phyloP scores from a whole-genome alignment of 257 asterid genomes.

The Fraxinus cuspidata region DNA sequence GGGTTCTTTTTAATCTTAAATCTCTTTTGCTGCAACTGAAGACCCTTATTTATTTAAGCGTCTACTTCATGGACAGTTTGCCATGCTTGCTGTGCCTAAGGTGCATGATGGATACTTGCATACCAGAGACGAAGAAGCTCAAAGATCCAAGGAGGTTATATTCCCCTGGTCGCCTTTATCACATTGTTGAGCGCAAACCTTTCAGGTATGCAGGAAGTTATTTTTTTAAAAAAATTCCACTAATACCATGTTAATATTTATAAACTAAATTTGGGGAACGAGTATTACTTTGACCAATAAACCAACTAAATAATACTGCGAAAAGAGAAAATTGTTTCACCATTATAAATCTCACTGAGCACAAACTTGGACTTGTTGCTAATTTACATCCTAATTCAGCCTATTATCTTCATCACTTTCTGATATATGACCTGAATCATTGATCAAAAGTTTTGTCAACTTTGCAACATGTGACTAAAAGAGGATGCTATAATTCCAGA shows the following conservation, averaged over 20 bases:
- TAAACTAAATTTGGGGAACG: background rate
- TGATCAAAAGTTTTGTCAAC: background rate
- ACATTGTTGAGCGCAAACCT: slow-evolving; percentile 82
- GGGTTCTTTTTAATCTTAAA: slow-evolving; percentile 2
- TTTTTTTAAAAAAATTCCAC: background rate
- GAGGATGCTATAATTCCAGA: background rate
- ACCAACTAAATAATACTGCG: slow-evolving; percentile 13
- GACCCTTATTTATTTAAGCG: slow-evolving; percentile 2
- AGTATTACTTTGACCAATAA: slow-evolving; percentile 2
- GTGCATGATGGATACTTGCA: slow-evolving; percentile 87
- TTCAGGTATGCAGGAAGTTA: slow-evolving; percentile 50
- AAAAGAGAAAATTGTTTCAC: background rate
- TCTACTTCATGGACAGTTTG: slow-evolving; percentile 49
- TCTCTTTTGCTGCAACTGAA: slow-evolving; percentile 3
- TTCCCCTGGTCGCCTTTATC: slow-evolving; percentile 92
- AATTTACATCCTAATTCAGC: background rate
- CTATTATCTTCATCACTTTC: background rate
- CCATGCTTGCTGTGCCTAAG: slow-evolving; percentile 78
- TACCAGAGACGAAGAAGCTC: slow-evolving; percentile 75
- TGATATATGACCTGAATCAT: background rate
- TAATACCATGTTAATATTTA: background rate
- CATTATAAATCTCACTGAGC: background rate
- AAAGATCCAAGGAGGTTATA: slow-evolving; percentile 81
- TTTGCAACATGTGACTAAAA: background rate
- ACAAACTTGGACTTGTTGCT: background rate